A percentile compares a stretch with the other conserved stretches of the same genome.
Conservation (phyloP, 495 filamentous ascomycete genomes). For the Patellaria atrata region DNA sequence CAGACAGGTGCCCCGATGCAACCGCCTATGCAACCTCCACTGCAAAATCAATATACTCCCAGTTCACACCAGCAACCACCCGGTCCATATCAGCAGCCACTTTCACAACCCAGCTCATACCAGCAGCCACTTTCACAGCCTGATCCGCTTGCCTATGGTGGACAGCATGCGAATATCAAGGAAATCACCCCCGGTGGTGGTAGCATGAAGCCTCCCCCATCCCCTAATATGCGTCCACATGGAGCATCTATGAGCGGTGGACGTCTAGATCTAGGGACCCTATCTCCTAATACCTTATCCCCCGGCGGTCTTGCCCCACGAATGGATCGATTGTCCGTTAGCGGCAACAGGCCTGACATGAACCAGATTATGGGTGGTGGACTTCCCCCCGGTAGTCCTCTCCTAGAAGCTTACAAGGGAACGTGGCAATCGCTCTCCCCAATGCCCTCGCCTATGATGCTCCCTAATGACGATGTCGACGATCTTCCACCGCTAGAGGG, state of each 20-base stretch:
- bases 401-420: constrained; percentile 85
- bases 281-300: constrained; percentile 17
- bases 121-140: constrained; percentile 1
- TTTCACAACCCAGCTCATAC: constrained; percentile 1
- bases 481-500: constrained; percentile 21
- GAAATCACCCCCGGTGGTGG: constrained; percentile 16
- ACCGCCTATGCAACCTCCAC: background rate
- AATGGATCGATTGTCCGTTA: constrained; percentile 26
- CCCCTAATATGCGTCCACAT: constrained; percentile 1
- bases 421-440: constrained; percentile 93
- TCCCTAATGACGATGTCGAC: constrained; percentile 25
- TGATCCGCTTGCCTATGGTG: background rate
- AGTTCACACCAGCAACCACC: background rate
- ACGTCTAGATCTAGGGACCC: constrained; percentile 3
- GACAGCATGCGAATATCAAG: constrained; percentile 6
- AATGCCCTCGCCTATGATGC: constrained; percentile 65
- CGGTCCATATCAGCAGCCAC: constrained; percentile 6
- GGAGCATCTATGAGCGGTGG: background rate
- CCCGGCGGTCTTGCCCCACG: constrained; percentile 16
- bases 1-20: constrained; percentile 3
- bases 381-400: constrained; percentile 52
- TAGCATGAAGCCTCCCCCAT: constrained; percentile 6
- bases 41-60: constrained; percentile 1
- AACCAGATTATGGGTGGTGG: constrained; percentile 17
- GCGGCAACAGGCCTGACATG: constrained; percentile 23